These are phyloP conservation scores for Pyronema omphalodes DNA, from an alignment of 495 filamentous ascomycete species.

Conservation along the genomic window DNA sequence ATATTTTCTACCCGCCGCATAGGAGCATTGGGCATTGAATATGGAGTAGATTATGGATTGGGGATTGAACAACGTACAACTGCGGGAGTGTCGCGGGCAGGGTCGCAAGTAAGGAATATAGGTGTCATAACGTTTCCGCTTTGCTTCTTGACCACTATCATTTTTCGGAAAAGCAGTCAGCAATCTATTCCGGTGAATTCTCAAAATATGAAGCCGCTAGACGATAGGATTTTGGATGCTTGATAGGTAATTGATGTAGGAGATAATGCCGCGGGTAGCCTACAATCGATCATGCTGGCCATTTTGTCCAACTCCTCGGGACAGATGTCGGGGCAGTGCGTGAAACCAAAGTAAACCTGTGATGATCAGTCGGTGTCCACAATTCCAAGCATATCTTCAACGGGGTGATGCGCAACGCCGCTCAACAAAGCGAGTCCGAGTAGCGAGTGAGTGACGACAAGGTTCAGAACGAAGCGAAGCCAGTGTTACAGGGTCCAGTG, in stretches of 20 bases:
- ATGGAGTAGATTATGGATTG: not conserved
- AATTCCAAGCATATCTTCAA: not conserved
- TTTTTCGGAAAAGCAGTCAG: not conserved
- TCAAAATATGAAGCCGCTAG: no score
- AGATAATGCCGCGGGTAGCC: conserved; percentile 31
- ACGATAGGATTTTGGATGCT: no score
- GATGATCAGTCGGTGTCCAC: not conserved
- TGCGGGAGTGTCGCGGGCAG: conserved; percentile 69
- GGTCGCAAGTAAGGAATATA: conserved; percentile 90
- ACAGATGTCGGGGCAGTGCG: conserved; percentile 96
- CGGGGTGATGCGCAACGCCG: not conserved
- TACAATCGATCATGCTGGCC: conserved; percentile 72
- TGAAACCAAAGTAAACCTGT: conserved; percentile 93
- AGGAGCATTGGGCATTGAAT: not conserved
- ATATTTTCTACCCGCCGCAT: not conserved
- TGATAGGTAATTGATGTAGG: no score
- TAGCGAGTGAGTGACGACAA: no score
- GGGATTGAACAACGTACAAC: conserved; percentile 28
- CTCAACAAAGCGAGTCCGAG: no score
- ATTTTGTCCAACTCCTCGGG: conserved; percentile 98
- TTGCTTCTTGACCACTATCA: conserved; percentile 25
- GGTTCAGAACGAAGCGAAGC: no score
- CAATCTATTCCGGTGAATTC: not conserved
- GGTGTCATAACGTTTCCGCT: conserved; percentile 31
- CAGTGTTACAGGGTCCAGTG: no score